Base-by-base conservation (phyloP, 2,329 filamentous ascomycete species). In the Penicillium griseofulvum region DNA sequence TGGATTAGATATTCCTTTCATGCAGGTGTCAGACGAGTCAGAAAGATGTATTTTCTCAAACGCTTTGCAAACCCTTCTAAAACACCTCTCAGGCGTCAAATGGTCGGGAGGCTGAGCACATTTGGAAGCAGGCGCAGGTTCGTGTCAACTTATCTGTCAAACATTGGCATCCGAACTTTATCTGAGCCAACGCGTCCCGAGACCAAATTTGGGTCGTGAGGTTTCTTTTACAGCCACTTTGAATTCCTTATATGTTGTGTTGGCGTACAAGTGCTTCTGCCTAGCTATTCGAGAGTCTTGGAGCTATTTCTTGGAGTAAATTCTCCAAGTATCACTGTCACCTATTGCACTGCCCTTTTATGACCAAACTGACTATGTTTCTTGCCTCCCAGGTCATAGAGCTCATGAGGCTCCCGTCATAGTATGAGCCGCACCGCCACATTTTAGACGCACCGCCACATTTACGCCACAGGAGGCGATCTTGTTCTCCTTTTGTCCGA, bases 381-480 rank as follows among this genome's bases (percentile, higher is more conserved):
- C 28, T 50, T 33, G 48, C 28, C 48, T 26, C 38, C 11, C 5
- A 7, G 6, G 41, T 46, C 10, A 38, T 47, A 17, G 49, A 44
- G 34, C 42, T 12, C 36, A 37, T 10, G 31, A 37, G 31, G 7
- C 16, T 36, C 22, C 17, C 8, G 44, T 5, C 16, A 26, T 22
- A 16, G n/a, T 11, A 14, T 19, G 12, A 43, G 10, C 2, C 26
- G 31, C 19, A 51, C n/a, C 29, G 48, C 42, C 52, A 54, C 52
- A 49, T 37, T 1, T 12, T 12, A 5, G 12, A 9, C 9, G 31
- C 46, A 54, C 45, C 52, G 50, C 50, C 50, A 48, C 50, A 41
- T 9, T 24, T 16, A n/a, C 51, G 37, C 51, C 51, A 54, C 51
- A 41, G 22, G 22, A 16, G 28, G 29, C 24, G 44, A 54, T 49